Conservation (phyloP, 768 basidiomycete genomes). For the Flagelloscypha sp. region DNA sequence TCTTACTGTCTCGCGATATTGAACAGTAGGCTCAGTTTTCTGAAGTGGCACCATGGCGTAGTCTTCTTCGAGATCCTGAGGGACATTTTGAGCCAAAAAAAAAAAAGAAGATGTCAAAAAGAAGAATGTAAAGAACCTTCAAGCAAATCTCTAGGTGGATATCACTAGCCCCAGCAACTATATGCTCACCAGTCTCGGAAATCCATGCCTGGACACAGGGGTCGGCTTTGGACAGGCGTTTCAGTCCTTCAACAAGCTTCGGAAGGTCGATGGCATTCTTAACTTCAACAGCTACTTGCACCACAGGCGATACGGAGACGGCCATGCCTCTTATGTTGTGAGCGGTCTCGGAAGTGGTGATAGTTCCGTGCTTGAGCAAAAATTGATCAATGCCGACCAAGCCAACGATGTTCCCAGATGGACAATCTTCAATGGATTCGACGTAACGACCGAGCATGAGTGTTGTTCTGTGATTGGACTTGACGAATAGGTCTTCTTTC, state of each 20-base stretch:
- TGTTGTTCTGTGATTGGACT: slow-evolving; percentile 62
- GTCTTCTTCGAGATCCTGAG: slow-evolving; percentile 59
- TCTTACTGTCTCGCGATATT: slow-evolving; percentile 61
- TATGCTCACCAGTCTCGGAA: slow-evolving; percentile 53
- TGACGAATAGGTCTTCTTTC: slow-evolving; percentile 63
- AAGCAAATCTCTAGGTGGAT: slow-evolving; percentile 67
- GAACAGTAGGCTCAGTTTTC: slow-evolving; percentile 58
- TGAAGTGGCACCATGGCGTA: slow-evolving; percentile 66
- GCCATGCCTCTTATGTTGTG: slow-evolving; percentile 77
- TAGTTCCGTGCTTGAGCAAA: slow-evolving; percentile 64
- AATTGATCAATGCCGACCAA: slow-evolving; percentile 70
- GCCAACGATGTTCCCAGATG: slow-evolving; percentile 63
- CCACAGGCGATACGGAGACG: slow-evolving; percentile 68
- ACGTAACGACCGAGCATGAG: slow-evolving; percentile 67
- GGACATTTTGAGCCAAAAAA: background rate
- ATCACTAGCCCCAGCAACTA: slow-evolving; percentile 66
- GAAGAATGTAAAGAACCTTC: slow-evolving; percentile 32
- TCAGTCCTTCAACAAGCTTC: slow-evolving; percentile 68
- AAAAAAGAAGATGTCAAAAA: background rate
- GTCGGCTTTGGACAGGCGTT: slow-evolving; percentile 69
- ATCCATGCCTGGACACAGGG: slow-evolving; percentile 63
- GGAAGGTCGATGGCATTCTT: slow-evolving; percentile 66
- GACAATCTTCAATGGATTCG: slow-evolving; percentile 67
- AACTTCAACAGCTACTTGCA: slow-evolving; percentile 65
- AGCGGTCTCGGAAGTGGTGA: slow-evolving; percentile 61